These are phyloP conservation scores for Pelargonium myrrhifolium DNA, from an alignment of 441 rosid genomes.

Conservation along the genomic window DNA sequence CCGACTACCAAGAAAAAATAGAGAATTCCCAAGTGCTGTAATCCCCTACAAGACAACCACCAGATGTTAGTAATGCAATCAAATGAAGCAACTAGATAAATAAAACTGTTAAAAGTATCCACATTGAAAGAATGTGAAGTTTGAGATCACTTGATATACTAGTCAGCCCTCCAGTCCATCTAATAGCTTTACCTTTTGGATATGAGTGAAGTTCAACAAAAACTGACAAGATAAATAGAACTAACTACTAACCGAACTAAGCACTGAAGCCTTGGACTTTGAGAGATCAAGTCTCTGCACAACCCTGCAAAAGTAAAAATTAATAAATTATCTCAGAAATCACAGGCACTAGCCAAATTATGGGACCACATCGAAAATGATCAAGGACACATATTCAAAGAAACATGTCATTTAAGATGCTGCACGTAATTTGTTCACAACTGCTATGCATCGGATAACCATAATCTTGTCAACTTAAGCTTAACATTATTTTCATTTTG, in stretches of 20 bases:
- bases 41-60: constrained; percentile 58
- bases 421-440: not conserved
- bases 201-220: not conserved
- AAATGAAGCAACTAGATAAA: constrained; percentile 13
- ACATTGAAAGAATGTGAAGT: too few relatives aligned
- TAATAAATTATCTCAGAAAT: constrained; percentile 19
- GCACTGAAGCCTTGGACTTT: constrained; percentile 97
- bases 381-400: not conserved
- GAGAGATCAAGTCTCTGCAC: constrained; percentile 96
- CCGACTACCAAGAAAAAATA: constrained; percentile 89
- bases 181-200: too few relatives aligned
- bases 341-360: not conserved
- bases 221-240: constrained; percentile 8
- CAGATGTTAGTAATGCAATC: constrained; percentile 21
- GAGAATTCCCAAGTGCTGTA: constrained; percentile 70
- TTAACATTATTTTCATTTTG: not conserved
- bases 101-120: not conserved
- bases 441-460: not conserved
- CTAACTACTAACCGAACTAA: constrained; percentile 74
- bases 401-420: not conserved
- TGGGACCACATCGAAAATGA: constrained; percentile 3
- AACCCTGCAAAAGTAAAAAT: constrained; percentile 54
- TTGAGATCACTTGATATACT: too few relatives aligned
- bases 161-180: too few relatives aligned
- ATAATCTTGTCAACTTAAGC: not conserved